Conservation (phyloP, 305 asterid species). For the Fraxinus floribunda region DNA sequence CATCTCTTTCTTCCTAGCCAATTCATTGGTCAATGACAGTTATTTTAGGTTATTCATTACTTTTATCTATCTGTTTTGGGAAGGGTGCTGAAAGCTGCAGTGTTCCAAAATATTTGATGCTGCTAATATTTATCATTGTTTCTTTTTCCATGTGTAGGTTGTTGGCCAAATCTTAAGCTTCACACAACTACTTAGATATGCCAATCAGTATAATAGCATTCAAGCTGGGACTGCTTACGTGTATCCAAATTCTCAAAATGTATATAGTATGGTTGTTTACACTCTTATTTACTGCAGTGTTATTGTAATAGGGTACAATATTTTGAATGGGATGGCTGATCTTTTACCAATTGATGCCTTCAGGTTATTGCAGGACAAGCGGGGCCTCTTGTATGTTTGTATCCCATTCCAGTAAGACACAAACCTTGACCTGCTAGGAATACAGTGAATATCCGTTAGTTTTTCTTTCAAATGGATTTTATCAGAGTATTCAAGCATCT, state of each 20-base stretch:
- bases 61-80: not conserved
- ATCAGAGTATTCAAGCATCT: not conserved
- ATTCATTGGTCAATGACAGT: not conserved
- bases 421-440: not conserved
- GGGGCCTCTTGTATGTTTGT: constrained; percentile 38
- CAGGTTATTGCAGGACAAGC: not conserved
- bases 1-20: not conserved
- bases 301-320: not conserved
- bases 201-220: constrained; percentile 35
- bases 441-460: not conserved
- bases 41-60: constrained; percentile 2
- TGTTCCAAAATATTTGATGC: not conserved
- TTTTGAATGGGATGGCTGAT: not conserved
- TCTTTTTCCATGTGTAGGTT: constrained; percentile 23
- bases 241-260: constrained; percentile 47
- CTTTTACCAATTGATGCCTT: not conserved
- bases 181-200: constrained; percentile 36
- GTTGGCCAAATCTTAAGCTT: constrained; percentile 36
- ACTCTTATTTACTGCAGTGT: not conserved
- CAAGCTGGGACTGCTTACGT: constrained; percentile 35
- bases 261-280: constrained; percentile 17
- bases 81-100: not conserved
- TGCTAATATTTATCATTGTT: not conserved
- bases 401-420: not conserved
- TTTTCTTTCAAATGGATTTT: not conserved